Percentiles rank a stretch among this genome's conserved stretches.
These are phyloP conservation scores for Durotheca rogersii DNA, from an alignment of 495 filamentous ascomycete species.

Conservation along the genomic window DNA sequence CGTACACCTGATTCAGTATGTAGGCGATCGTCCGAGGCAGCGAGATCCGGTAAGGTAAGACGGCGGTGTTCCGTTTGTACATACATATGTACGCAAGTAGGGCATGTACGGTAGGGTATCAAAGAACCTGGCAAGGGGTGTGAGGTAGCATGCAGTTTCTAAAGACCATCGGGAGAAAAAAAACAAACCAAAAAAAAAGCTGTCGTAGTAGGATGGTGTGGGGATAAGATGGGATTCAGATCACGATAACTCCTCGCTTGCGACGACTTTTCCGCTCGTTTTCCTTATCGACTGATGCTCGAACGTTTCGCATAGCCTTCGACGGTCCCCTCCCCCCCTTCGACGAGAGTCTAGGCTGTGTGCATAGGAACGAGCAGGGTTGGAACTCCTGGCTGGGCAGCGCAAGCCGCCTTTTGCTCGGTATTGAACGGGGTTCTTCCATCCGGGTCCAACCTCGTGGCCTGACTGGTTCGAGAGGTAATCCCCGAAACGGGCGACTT, in stretches of 20 bases:
- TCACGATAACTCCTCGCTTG: slow-evolving; percentile 1
- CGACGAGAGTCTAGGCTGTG: slow-evolving; percentile 4
- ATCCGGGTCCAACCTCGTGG: slow-evolving; percentile 15
- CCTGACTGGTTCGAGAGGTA: background rate
- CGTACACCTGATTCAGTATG: too few relatives aligned
- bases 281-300: slow-evolving; percentile 31
- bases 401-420: background rate
- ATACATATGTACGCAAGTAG: too few relatives aligned
- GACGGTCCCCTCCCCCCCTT: slow-evolving; percentile 9
- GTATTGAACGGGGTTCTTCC: slow-evolving; percentile 23
- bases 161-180: slow-evolving; percentile 8
- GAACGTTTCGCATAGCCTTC: slow-evolving; percentile 15
- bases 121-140: background rate
- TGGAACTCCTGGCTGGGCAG: slow-evolving; percentile 7
- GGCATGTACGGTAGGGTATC: too few relatives aligned
- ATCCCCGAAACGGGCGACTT: slow-evolving; percentile 7
- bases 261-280: slow-evolving; percentile 4
- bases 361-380: slow-evolving; percentile 14
- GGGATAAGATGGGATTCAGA: slow-evolving; percentile 3
- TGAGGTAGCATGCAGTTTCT: background rate
- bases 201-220: slow-evolving; percentile 18
- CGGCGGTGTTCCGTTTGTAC: too few relatives aligned
- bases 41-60: too few relatives aligned
- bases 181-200: slow-evolving; percentile 4
- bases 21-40: too few relatives aligned